These are phyloP conservation scores for Laetiporus sulphureus DNA, from an alignment of 1,284 basidiomycete species.

Conservation along the genomic window DNA sequence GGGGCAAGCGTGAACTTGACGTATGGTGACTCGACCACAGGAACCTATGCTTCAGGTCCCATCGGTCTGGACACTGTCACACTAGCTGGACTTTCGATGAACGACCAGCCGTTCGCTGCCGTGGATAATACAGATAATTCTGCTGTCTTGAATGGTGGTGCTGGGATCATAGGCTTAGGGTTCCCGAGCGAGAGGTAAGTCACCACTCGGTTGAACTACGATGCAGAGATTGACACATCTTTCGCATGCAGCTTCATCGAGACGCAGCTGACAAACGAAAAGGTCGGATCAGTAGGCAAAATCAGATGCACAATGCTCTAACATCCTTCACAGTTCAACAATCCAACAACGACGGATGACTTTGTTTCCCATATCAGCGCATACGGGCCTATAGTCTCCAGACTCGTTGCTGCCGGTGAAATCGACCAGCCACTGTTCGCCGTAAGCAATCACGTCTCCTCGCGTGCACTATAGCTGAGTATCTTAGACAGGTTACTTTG, in stretches of 20 bases:
- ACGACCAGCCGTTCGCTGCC: constrained; percentile 28
- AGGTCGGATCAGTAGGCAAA: constrained; percentile 17
- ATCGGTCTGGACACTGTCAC: constrained; percentile 29
- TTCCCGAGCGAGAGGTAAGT: constrained; percentile 30
- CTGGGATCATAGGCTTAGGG: constrained; percentile 35
- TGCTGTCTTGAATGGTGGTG: constrained; percentile 28
- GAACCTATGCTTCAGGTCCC: constrained; percentile 30
- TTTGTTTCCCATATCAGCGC: constrained; percentile 33
- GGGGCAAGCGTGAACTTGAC: constrained; percentile 24
- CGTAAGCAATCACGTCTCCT: constrained; percentile 13
- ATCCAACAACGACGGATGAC: constrained; percentile 28
- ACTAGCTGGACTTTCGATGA: constrained; percentile 30
- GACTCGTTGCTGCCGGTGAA: constrained; percentile 35
- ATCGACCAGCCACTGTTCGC: constrained; percentile 41
- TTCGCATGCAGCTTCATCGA: constrained; percentile 31
- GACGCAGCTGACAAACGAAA: constrained; percentile 27
- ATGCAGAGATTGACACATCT: too few relatives aligned
- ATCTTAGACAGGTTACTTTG: constrained; percentile 24
- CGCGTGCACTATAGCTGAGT: neutral
- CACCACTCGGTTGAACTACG: too few relatives aligned
- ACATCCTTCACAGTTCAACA: constrained; percentile 24
- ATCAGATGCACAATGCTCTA: too few relatives aligned
- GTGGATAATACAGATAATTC: constrained; percentile 30
- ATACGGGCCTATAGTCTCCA: constrained; percentile 39
- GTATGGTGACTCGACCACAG: constrained; percentile 32